Percentiles rank a stretch among this genome's conserved stretches.
Conservation (phyloP, 176 grass and related monocot species). For the Dendrocalamus sinicus region DNA sequence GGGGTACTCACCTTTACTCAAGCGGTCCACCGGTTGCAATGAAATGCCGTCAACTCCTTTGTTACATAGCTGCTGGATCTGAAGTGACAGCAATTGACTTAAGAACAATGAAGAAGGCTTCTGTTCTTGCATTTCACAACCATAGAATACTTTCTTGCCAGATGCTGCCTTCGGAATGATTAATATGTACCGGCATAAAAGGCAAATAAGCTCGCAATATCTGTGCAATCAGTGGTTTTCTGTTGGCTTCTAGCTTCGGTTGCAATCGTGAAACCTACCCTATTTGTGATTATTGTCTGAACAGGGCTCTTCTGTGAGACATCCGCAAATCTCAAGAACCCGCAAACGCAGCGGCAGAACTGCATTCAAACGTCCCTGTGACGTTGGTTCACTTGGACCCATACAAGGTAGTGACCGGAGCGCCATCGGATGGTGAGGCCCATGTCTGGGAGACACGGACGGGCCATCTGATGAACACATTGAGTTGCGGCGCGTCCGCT, state of each 20-base stretch:
- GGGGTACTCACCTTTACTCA: constrained; percentile 57
- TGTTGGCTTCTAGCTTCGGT: background rate
- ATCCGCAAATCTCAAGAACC: constrained; percentile 71
- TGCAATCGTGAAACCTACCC: constrained; percentile 8
- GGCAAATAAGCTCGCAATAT: constrained; percentile 68
- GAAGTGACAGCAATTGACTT: constrained; percentile 73
- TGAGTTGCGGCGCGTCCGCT: constrained; percentile 47
- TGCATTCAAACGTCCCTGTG: constrained; percentile 72
- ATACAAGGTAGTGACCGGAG: constrained; percentile 80
- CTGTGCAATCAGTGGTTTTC: background rate
- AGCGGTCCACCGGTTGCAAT: constrained; percentile 57
- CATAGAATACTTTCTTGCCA: constrained; percentile 75
- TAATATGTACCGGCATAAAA: constrained; percentile 72
- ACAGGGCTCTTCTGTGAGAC: constrained; percentile 88
- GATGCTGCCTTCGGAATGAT: constrained; percentile 80
- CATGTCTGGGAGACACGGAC: constrained; percentile 68
- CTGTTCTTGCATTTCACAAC: constrained; percentile 51
- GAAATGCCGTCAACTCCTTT: constrained; percentile 71
- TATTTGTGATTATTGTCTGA: constrained; percentile 26
- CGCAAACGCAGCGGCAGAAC: constrained; percentile 50
- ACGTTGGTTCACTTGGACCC: constrained; percentile 78
- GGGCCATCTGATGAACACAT: constrained; percentile 56
- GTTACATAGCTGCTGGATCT: constrained; percentile 70
- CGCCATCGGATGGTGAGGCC: constrained; percentile 46
- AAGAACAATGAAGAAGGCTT: constrained; percentile 83